Base-by-base conservation (phyloP, 148 eudicot species). In the Rhododendron molle region DNA sequence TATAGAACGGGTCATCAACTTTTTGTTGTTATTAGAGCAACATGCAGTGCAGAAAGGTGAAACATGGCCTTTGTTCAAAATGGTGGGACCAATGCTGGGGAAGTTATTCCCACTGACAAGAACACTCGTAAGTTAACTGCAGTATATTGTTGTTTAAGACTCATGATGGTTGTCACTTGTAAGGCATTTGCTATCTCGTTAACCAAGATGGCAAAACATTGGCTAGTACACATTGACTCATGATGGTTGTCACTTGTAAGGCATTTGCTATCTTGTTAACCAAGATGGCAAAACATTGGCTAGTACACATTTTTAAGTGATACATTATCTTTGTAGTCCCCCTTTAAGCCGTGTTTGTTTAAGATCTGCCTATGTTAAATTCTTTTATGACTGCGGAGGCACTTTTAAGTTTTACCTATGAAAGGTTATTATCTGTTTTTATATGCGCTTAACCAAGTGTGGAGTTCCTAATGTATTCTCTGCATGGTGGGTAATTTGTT, bases 41-140 rank as follows among this genome's bases (percentile, higher is more conserved):
- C 89, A 91, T 89, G 90, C 95, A 56, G 86, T 90, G 84, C 87
- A 69, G 85, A 89, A 87, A 91, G 93, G 95, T 88, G 94, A 95
- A 87, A 84, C 86, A 47, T 97, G 99, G 99, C 96, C 98, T 49
- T 87, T 95, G 86, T 86, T 87, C 69, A 74, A 89, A 85, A 78
- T 97, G 78, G 92, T 95, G 81, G 98, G 98, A 62, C 98, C 99
- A 50, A 86, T 91, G 89, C 76, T 95, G 91, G 89, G 88, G 72
- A 91, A 91, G 85, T 88, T 90, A 83, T 92, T 95, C 86, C 91
- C 93, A 36, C 62, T 92, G 15, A 90, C 94, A 83, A 86, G 89
- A 58, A 88, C 93, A 79, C 89, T 86, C 56, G 99, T 97, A 92
- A 93, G 98, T 91, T 87, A 76, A 32, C 50, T 56, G 13, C 77